phyloP scores from a whole-genome alignment of 2,329 filamentous ascomycete genomes.

The Tolypocladium tropicale region DNA sequence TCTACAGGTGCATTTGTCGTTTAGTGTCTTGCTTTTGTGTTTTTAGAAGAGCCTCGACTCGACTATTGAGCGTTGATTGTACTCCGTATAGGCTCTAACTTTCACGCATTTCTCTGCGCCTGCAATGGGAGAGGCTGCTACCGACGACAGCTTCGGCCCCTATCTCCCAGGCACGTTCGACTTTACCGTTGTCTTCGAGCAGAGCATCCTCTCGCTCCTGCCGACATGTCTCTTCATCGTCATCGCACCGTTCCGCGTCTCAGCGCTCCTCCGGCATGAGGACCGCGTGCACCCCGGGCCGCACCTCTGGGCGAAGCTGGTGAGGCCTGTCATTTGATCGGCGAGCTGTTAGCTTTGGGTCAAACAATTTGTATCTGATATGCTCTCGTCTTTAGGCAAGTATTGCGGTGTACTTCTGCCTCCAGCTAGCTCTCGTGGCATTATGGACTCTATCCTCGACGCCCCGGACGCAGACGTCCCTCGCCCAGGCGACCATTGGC shows the following conservation, averaged over 20 bases:
- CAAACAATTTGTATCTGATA: not conserved
- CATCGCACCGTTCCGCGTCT: not conserved
- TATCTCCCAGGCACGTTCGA: not conserved
- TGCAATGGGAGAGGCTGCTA: not conserved
- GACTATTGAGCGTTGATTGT: not conserved
- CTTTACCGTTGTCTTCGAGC: not conserved
- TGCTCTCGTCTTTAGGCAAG: not conserved
- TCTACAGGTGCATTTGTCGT: not conserved
- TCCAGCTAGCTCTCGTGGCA: not conserved
- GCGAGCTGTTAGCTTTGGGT: not conserved
- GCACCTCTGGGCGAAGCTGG: not conserved
- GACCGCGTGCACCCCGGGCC: not conserved
- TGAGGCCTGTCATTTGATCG: not conserved
- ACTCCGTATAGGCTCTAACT: not conserved
- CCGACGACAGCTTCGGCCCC: not conserved
- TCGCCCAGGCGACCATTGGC: not conserved
- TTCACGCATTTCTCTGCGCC: not conserved
- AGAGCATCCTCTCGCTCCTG: not conserved
- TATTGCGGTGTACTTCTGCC: not conserved
- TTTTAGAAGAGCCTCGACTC: not conserved
- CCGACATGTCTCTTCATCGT: not conserved
- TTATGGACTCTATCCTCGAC: not conserved
- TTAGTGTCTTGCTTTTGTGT: not conserved
- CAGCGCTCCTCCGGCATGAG: not conserved
- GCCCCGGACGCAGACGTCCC: not conserved